These are phyloP conservation scores for Sabuloglossum arenarium DNA, from an alignment of 495 filamentous ascomycete genomes.

Conservation along the genomic window DNA sequence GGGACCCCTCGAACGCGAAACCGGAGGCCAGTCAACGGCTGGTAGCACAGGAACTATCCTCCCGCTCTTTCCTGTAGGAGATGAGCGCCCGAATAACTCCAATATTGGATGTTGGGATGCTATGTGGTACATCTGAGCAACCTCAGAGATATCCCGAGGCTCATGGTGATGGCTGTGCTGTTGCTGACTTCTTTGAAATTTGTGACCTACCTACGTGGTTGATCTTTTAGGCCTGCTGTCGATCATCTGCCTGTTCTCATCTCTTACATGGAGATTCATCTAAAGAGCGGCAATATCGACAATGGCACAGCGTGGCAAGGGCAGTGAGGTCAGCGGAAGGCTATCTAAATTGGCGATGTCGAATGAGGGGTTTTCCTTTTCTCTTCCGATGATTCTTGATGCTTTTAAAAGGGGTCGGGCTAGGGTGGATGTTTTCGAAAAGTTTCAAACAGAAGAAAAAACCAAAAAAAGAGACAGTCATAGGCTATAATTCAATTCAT, in stretches of 20 bases:
- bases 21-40: slow-evolving; percentile 11
- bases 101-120: not conserved
- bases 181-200: not conserved
- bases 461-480: no score
- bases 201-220: not conserved
- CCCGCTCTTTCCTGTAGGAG: not conserved
- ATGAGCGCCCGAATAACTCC: not conserved
- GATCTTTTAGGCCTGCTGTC: no score
- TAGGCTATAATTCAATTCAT: no score
- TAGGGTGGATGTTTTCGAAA: no score
- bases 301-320: not conserved
- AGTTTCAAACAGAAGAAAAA: no score
- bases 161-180: not conserved
- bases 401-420: no score
- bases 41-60: not conserved
- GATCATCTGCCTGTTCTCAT: no score
- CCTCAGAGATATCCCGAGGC: not conserved
- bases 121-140: slow-evolving; percentile 6
- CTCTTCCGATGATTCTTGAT: no score
- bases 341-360: not conserved
- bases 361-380: not conserved
- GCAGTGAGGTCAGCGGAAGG: not conserved
- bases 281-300: not conserved
- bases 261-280: not conserved
- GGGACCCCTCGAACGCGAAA: slow-evolving; percentile 20